These are phyloP conservation scores for Caryopteris hybrid DNA, from an alignment of 305 asterid species.

Conservation along the genomic window DNA sequence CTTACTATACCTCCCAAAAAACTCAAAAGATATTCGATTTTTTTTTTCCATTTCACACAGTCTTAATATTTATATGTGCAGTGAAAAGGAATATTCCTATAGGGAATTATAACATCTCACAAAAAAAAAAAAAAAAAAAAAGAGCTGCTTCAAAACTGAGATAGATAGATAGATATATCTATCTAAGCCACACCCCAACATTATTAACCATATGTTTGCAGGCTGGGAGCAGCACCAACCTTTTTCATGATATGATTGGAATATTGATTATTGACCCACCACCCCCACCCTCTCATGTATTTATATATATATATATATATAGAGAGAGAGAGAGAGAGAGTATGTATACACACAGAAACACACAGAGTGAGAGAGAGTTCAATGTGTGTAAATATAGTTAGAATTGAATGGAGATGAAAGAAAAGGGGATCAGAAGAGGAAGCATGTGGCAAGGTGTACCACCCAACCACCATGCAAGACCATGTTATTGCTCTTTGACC, in stretches of 20 bases:
- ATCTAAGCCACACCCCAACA: background rate
- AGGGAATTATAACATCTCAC: too few species aligned
- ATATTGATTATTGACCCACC: slow-evolving; percentile 18
- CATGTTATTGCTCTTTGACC: slow-evolving; percentile 29
- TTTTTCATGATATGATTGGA: slow-evolving; percentile 26
- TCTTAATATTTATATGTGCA: slow-evolving; percentile 5
- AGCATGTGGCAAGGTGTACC: slow-evolving; percentile 1
- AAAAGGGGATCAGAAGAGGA: background rate
- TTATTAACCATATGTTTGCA: slow-evolving; percentile 10
- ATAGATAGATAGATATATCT: background rate
- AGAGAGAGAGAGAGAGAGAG: background rate
- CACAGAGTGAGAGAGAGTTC: background rate
- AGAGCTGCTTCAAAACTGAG: slow-evolving; percentile 8
- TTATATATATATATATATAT: background rate
- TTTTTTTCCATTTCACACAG: too few species aligned
- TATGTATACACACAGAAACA: background rate
- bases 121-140: background rate
- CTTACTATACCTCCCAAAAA: too few species aligned
- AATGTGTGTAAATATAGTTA: background rate
- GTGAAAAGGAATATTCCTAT: slow-evolving; percentile 18
- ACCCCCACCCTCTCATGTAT: background rate
- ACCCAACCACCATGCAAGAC: slow-evolving; percentile 27
- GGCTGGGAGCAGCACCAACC: slow-evolving; percentile 23
- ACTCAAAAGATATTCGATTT: too few species aligned
- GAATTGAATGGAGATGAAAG: background rate